A percentile compares a stretch with the other conserved stretches of the same genome.
Evolutionary conservation across 2,329 filamentous ascomycete species (phyloP).

Genomic region (Sporothrix schenckii): DNA sequence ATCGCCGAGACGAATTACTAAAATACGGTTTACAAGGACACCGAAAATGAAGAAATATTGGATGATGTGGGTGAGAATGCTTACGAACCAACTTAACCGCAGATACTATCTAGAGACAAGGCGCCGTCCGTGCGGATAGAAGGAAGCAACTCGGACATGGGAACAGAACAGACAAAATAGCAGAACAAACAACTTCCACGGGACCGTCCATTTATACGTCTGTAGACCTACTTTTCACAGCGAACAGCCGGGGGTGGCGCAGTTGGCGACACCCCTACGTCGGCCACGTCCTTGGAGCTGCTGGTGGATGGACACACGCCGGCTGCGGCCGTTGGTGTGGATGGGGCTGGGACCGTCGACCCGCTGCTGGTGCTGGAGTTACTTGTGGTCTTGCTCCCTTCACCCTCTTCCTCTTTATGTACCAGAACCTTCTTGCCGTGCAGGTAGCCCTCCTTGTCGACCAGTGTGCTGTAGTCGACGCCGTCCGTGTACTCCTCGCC

Average conservation of each 20-base stretch:
- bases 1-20: neutral
- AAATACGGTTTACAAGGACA: neutral
- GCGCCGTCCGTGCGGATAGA: slow-evolving; percentile 12
- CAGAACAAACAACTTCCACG: neutral
- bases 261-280: slow-evolving; percentile 33
- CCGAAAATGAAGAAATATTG: too few species aligned
- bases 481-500: slow-evolving; percentile 61
- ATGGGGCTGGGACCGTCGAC: neutral
- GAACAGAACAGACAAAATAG: neutral
- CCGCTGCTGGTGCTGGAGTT: neutral
- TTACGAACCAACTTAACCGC: neutral
- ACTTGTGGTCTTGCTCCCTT: neutral
- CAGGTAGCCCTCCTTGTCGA: slow-evolving; percentile 65
- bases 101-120: slow-evolving; percentile 9
- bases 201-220: neutral
- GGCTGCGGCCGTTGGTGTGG: neutral
- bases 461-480: slow-evolving; percentile 49
- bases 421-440: slow-evolving; percentile 63
- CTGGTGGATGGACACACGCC: slow-evolving; percentile 41
- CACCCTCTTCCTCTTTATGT: slow-evolving; percentile 32
- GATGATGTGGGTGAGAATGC: neutral
- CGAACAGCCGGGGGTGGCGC: neutral
- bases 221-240: neutral
- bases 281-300: slow-evolving; percentile 35
- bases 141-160: neutral